Evolutionary conservation across 2,329 filamentous ascomycete genomes (phyloP).

Genomic region (Hypoxylon sp.): DNA sequence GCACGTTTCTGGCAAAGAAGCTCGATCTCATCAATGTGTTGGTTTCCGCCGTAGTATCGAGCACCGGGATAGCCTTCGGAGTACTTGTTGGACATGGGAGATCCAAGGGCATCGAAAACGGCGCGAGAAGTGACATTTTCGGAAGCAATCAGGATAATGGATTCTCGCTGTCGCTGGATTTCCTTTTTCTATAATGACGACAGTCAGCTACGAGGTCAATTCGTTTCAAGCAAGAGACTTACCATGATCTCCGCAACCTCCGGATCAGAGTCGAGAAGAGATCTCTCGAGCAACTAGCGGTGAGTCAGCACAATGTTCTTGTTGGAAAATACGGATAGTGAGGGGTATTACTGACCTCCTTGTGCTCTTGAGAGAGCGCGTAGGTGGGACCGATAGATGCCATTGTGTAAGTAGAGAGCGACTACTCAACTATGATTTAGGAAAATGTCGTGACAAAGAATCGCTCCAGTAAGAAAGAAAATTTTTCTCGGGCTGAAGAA

Average conservation of each 20-base stretch:
- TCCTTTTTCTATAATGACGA: slow-evolving; percentile 78
- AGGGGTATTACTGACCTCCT: slow-evolving; percentile 51
- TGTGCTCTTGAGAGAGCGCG: slow-evolving; percentile 56
- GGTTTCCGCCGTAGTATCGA: slow-evolving; percentile 98
- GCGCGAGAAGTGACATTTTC: slow-evolving; percentile 99
- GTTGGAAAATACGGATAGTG: slow-evolving; percentile 9
- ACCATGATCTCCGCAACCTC: slow-evolving; percentile 99
- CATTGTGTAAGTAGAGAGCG: slow-evolving; percentile 47
- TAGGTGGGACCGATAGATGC: slow-evolving; percentile 53
- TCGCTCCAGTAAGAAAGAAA: not conserved
- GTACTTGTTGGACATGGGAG: slow-evolving; percentile 98
- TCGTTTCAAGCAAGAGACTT: slow-evolving; percentile 57
- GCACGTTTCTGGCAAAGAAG: slow-evolving; percentile 94
- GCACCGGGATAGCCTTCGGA: slow-evolving; percentile 98
- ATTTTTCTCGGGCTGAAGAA: not conserved
- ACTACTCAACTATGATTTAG: slow-evolving; percentile 12
- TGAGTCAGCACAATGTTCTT: slow-evolving; percentile 53
- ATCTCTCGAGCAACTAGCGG: slow-evolving; percentile 91
- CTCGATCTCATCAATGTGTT: slow-evolving; percentile 98
- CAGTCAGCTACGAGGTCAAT: slow-evolving; percentile 48
- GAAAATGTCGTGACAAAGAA: slow-evolving; percentile 8
- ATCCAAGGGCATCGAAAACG: slow-evolving; percentile 97
- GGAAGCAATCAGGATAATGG: slow-evolving; percentile 97
- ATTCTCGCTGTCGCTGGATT: slow-evolving; percentile 97
- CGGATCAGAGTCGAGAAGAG: slow-evolving; percentile 89